Percentiles rank a stretch among this genome's conserved stretches.
phyloP scores from a whole-genome alignment of 441 rosid genomes.

The Cnidoscolus chayamansa region DNA sequence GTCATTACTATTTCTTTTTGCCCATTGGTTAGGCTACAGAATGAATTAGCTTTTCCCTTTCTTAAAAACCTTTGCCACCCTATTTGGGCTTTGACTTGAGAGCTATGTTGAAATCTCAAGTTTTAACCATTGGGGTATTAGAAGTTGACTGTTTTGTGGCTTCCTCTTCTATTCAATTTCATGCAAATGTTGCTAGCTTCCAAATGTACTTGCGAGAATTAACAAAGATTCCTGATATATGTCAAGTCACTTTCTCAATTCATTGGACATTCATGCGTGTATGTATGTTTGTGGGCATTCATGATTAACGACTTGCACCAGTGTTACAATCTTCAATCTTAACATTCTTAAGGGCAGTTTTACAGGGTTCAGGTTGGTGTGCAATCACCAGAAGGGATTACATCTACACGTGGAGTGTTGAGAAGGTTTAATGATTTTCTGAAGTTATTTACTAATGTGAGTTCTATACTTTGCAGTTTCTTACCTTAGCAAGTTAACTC shows the following conservation, averaged over 20 bases:
- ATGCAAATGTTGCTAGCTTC: neutral
- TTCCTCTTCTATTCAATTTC: neutral
- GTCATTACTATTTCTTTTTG: neutral
- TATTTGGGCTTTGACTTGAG: neutral
- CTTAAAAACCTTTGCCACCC: neutral
- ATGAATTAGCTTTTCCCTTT: neutral
- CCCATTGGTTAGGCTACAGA: neutral
- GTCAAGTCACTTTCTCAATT: neutral
- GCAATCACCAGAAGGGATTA: constrained; percentile 89
- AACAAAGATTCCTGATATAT: neutral
- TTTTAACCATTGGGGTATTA: neutral
- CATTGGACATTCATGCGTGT: neutral
- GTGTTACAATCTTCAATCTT: constrained; percentile 30
- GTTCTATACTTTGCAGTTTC: constrained; percentile 21
- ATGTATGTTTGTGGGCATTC: neutral
- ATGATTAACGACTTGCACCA: neutral
- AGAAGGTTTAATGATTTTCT: constrained; percentile 95
- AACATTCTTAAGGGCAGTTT: constrained; percentile 84
- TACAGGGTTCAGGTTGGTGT: constrained; percentile 97
- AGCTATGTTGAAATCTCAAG: neutral
- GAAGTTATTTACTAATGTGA: constrained; percentile 79
- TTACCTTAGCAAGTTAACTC: constrained; percentile 4
- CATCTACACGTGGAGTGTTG: constrained; percentile 61
- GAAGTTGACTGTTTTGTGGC: neutral
- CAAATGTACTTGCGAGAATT: neutral